These are phyloP conservation scores for Endotrypanum monterogeii DNA, from an alignment of 208 protist species.

Conservation along the genomic window DNA sequence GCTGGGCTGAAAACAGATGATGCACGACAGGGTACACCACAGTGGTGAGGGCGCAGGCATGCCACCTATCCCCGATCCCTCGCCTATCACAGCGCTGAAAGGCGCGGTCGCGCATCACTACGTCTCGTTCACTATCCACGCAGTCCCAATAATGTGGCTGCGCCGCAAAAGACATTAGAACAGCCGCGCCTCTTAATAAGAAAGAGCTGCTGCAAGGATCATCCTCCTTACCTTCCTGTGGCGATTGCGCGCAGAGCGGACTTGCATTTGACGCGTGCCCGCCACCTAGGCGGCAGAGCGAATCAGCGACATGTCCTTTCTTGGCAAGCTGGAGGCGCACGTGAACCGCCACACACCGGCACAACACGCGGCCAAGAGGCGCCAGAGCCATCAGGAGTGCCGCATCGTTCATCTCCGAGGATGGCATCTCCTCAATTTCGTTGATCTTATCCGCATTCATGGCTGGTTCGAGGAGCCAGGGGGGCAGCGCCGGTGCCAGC, in stretches of 20 bases:
- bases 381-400: slow-evolving; percentile 11
- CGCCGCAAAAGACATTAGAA: slow-evolving; percentile 20
- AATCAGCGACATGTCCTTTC: neutral
- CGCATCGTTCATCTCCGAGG: neutral
- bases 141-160: neutral
- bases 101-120: neutral
- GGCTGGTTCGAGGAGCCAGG: neutral
- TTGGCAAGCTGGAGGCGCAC: slow-evolving; percentile 3
- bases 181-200: slow-evolving; percentile 13
- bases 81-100: neutral
- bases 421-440: neutral
- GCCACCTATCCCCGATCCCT: slow-evolving; percentile 7
- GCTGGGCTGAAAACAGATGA: neutral
- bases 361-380: slow-evolving; percentile 11
- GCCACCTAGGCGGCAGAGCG: neutral
- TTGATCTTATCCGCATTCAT: neutral
- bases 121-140: neutral
- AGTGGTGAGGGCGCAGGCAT: neutral
- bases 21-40: slow-evolving; percentile 8
- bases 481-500: slow-evolving; percentile 5
- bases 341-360: slow-evolving; percentile 11
- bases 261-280: neutral
- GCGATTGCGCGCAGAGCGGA: neutral
- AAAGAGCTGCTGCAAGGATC: slow-evolving; percentile 1
- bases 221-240: neutral